Percentiles rank a stretch among this genome's conserved stretches.
These are phyloP conservation scores for Fusarium longipes DNA, from an alignment of 2,329 filamentous ascomycete genomes.

Conservation along the genomic window DNA sequence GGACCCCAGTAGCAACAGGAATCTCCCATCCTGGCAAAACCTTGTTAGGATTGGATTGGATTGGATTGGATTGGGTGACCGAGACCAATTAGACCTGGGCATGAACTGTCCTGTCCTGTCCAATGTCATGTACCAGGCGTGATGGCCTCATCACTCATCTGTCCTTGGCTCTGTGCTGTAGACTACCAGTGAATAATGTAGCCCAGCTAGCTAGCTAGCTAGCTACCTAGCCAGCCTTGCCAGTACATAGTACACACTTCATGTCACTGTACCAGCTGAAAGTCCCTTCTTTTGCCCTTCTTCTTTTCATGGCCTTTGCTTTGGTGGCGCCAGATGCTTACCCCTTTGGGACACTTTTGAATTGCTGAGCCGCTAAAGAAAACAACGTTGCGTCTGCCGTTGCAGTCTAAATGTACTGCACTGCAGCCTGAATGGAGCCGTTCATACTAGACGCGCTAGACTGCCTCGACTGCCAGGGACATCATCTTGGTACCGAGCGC, in stretches of 20 bases:
- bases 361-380: conserved; percentile 32
- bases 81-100: not conserved
- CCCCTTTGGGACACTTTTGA: conserved; percentile 14
- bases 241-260: not conserved
- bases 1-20: conserved; percentile 19
- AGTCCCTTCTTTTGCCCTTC: conserved; percentile 3
- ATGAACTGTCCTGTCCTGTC: not conserved
- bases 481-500: conserved; percentile 5
- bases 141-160: conserved; percentile 13
- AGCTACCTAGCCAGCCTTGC: conserved; percentile 1
- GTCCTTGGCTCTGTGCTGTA: conserved; percentile 7
- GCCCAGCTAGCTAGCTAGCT: conserved; percentile 19
- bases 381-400: conserved; percentile 37
- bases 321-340: conserved; percentile 20
- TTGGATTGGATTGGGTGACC: conserved; percentile 7
- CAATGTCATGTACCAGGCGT: not conserved
- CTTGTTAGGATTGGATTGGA: conserved; percentile 10
- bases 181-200: not conserved
- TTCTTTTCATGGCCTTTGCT: conserved; percentile 12
- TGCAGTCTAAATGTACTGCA: conserved; percentile 13
- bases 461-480: conserved; percentile 9
- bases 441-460: conserved; percentile 22
- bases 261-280: conserved; percentile 19
- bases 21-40: conserved; percentile 22
- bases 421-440: conserved; percentile 13